Evolutionary conservation across 139 green algal species (phyloP).

Genomic region (Picochlorum sp.): DNA sequence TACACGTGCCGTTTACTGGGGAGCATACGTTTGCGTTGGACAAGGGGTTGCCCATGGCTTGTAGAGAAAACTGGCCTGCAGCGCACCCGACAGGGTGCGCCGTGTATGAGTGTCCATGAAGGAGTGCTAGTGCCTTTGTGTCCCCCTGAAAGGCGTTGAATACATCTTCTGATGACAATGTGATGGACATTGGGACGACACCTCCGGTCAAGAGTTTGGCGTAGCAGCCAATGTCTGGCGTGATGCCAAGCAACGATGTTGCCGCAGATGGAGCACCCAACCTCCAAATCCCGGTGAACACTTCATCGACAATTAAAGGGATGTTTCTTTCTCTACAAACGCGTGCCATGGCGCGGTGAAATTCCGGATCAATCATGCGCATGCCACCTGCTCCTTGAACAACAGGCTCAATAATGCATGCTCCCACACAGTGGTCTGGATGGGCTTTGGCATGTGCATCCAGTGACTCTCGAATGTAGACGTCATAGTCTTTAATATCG

Average conservation of each 20-base stretch:
- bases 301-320: constrained; percentile 89
- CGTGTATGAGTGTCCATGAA: constrained; percentile 98
- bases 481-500: background rate
- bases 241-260: constrained; percentile 51
- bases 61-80: constrained; percentile 50
- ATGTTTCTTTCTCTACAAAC: constrained; percentile 55
- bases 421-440: constrained; percentile 23
- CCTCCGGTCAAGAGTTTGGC: constrained; percentile 90
- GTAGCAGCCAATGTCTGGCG: constrained; percentile 90
- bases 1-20: background rate
- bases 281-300: constrained; percentile 87
- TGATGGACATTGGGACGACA: constrained; percentile 75
- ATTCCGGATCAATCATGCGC: constrained; percentile 85
- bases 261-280: constrained; percentile 56
- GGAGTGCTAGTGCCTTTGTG: constrained; percentile 67
- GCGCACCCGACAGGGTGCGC: constrained; percentile 82
- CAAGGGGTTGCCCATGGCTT: constrained; percentile 68
- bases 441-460: constrained; percentile 13
- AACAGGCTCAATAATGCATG: constrained; percentile 73
- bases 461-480: background rate
- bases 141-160: constrained; percentile 72
- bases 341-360: constrained; percentile 64
- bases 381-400: constrained; percentile 93
- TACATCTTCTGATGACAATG: constrained; percentile 63
- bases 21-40: constrained; percentile 17